Evolutionary conservation across 2,329 filamentous ascomycete species (phyloP).

Genomic region (Pestalotiopsis sp.): DNA sequence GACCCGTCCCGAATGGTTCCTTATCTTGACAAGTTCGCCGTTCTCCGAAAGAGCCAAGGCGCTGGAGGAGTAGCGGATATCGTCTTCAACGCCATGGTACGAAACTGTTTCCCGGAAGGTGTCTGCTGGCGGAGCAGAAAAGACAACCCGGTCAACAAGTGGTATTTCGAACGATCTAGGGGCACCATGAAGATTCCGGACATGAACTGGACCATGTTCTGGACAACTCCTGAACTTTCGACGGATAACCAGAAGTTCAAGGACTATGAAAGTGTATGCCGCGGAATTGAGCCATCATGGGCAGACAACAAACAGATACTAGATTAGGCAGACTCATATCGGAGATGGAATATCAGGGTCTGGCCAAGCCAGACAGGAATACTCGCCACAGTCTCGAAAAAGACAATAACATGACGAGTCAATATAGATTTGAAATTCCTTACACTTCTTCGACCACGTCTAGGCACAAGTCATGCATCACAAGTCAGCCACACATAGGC

Average conservation of each 20-base stretch:
- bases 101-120: constrained; percentile 82
- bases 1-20: constrained; percentile 73
- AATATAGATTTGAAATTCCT: background rate
- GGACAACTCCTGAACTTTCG: constrained; percentile 76
- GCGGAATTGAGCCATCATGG: constrained; percentile 66
- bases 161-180: constrained; percentile 92
- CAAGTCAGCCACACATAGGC: background rate
- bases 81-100: constrained; percentile 94
- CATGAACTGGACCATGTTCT: constrained; percentile 98
- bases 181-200: constrained; percentile 81
- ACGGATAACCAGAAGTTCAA: constrained; percentile 56
- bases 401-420: background rate
- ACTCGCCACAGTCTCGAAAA: background rate
- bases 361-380: background rate
- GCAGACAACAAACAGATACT: constrained; percentile 59
- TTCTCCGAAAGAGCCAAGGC: constrained; percentile 85
- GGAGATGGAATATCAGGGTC: background rate
- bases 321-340: constrained; percentile 44
- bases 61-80: constrained; percentile 93
- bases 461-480: constrained; percentile 7
- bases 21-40: constrained; percentile 97
- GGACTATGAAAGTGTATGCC: constrained; percentile 79
- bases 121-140: constrained; percentile 91
- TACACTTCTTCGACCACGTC: too few species aligned
- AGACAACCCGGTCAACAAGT: constrained; percentile 96